Percentiles rank a stretch among this genome's conserved stretches.
Evolutionary conservation across 208 protist genomes (phyloP).

Genomic region (Wallacemonas sp.): DNA sequence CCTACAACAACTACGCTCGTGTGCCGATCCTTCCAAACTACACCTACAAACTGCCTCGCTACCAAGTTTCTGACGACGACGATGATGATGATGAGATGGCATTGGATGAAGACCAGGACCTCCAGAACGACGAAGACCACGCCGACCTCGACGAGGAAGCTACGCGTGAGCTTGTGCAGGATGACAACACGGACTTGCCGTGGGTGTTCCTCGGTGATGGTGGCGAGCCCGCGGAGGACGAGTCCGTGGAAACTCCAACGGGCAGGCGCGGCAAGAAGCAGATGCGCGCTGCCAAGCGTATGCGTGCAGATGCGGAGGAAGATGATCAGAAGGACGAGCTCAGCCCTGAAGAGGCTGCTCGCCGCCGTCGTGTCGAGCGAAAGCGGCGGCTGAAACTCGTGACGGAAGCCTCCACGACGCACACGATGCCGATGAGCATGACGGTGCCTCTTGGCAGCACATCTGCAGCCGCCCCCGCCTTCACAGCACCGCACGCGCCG

Average conservation of each 20-base stretch:
- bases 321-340: constrained; percentile 10
- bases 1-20: constrained; percentile 85
- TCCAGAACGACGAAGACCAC: background rate
- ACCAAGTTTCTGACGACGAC: constrained; percentile 28
- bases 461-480: background rate
- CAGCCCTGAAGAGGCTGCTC: constrained; percentile 8
- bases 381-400: constrained; percentile 12
- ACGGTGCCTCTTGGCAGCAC: background rate
- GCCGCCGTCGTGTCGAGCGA: constrained; percentile 21
- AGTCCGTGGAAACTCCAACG: background rate
- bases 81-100: constrained; percentile 30
- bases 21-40: constrained; percentile 88
- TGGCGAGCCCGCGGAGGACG: constrained; percentile 21
- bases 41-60: constrained; percentile 65
- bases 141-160: constrained; percentile 13
- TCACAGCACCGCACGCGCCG: too few relatives aligned
- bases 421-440: constrained; percentile 70
- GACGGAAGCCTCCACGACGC: constrained; percentile 31
- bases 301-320: background rate
- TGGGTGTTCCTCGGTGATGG: constrained; percentile 37
- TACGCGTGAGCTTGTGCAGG: too few relatives aligned
- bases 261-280: background rate
- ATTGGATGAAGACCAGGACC: constrained; percentile 24
- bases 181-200: constrained; percentile 21
- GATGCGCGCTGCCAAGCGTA: background rate